Evolutionary conservation across 2,329 filamentous ascomycete species (phyloP), one percentile per base, ranked within the genome.

Genomic region (Cercospora beticola): DNA sequence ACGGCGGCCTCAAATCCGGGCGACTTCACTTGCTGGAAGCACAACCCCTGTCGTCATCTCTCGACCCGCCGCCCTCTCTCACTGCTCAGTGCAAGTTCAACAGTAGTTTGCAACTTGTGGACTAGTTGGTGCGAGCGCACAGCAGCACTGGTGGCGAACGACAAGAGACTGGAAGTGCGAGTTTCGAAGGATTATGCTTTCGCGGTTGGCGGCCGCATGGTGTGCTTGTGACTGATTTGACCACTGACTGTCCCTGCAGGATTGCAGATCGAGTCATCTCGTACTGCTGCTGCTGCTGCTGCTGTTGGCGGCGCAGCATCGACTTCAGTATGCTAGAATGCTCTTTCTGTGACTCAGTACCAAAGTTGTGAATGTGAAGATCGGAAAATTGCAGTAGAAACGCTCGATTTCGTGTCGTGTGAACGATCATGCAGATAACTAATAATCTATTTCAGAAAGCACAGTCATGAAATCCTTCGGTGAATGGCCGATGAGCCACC

Each of bases 1-100:
- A 40, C 10, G 61, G 61, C 61, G 61, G 61, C 61, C 61, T 63
- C 61, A 63, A 63, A 63, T 30, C 31, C 61, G 36, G 28, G 16
- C 23, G n/a, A 63, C 61, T 62, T 62, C 59, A 62, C 59, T 62
- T 62, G 59, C 43, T 36, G 58, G 26, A 49, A 23, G 59, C 59
- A 14, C 33, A 4, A 62, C 23, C 33, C 59, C 36, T 26, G 59
- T 62, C 59, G 36, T 23, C 21, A 21, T 62, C 36, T 43, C 36
- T 43, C 3, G 16, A 43, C 16, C 36, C 36, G 36, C 36, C 36
- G 16, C 36, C 36, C 36, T 43, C 36, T 43, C 36, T n/a, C 0
- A n/a, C 36, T 40, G 36, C 36, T 43, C 16, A n/a, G n/a, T 43
- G 36, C 36, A 43, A n/a, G n/a, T 2, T 43, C 36, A 43, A 43